Conservation (phyloP, 2,329 filamentous ascomycete genomes). For the Cladosporium cucumerinum region DNA sequence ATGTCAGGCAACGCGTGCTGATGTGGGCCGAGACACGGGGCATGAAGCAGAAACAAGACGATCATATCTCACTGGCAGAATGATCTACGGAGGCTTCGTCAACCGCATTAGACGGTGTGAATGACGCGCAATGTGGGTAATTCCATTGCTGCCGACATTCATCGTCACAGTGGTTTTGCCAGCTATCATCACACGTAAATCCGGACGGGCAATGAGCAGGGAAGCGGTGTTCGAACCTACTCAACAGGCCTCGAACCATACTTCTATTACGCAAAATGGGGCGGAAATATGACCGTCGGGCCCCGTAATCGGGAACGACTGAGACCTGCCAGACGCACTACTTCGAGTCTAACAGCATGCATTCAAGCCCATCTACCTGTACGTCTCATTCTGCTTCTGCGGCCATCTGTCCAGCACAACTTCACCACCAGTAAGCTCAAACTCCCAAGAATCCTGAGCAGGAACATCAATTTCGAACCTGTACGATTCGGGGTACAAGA, state of each 20-base stretch:
- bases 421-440: conserved; percentile 10
- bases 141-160: neutral
- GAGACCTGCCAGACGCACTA: neutral
- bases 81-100: neutral
- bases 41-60: neutral
- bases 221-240: neutral
- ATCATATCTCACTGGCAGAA: neutral
- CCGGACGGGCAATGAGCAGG: neutral
- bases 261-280: neutral
- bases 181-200: neutral
- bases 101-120: neutral
- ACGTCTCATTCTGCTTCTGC: conserved; percentile 7
- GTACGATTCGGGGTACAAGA: conserved; percentile 11
- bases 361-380: neutral
- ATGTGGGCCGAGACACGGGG: neutral
- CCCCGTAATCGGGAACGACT: neutral
- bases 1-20: neutral
- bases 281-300: neutral
- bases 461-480: conserved; percentile 11
- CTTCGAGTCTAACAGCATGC: too few species aligned
- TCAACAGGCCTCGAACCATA: neutral
- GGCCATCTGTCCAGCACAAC: conserved; percentile 11
- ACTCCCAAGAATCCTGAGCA: conserved; percentile 2
- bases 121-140: neutral
- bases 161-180: neutral